phyloP scores from a whole-genome alignment of 2,329 filamentous ascomycete species.

The Aspergillus fischeri region DNA sequence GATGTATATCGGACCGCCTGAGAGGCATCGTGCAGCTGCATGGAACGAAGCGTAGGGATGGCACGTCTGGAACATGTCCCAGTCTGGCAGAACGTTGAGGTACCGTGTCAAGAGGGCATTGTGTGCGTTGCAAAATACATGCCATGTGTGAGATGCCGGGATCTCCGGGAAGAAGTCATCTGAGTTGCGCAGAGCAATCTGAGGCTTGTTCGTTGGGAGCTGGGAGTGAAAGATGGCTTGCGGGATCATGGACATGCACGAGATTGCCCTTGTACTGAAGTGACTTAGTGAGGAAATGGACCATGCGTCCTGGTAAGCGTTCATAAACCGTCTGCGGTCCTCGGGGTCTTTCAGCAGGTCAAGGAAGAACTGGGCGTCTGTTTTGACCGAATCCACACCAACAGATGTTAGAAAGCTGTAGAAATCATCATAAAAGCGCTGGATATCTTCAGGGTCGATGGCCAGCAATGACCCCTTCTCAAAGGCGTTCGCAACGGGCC shows the following conservation, averaged over 20 bases:
- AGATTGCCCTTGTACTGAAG: slow-evolving; percentile 74
- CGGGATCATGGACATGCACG: slow-evolving; percentile 91
- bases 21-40: slow-evolving; percentile 82
- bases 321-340: slow-evolving; percentile 67
- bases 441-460: slow-evolving; percentile 69
- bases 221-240: slow-evolving; percentile 83
- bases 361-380: slow-evolving; percentile 86
- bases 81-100: slow-evolving; percentile 82
- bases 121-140: slow-evolving; percentile 90
- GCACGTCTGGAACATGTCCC: slow-evolving; percentile 69
- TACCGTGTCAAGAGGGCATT: slow-evolving; percentile 79
- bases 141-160: slow-evolving; percentile 81
- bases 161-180: slow-evolving; percentile 86
- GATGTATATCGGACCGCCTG: slow-evolving; percentile 89
- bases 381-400: slow-evolving; percentile 85
- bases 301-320: slow-evolving; percentile 82
- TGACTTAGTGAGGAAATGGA: slow-evolving; percentile 70
- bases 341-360: slow-evolving; percentile 68
- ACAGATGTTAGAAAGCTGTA: slow-evolving; percentile 71
- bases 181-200: slow-evolving; percentile 76
- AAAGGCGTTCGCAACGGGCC: slow-evolving; percentile 22
- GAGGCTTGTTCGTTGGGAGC: slow-evolving; percentile 68
- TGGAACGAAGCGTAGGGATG: slow-evolving; percentile 76
- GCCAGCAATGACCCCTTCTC: slow-evolving; percentile 59
- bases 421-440: slow-evolving; percentile 82